A percentile compares a stretch with the other conserved stretches of the same genome.
Evolutionary conservation across 768 basidiomycete species (phyloP).

Genomic region (Serpula lacrymans): DNA sequence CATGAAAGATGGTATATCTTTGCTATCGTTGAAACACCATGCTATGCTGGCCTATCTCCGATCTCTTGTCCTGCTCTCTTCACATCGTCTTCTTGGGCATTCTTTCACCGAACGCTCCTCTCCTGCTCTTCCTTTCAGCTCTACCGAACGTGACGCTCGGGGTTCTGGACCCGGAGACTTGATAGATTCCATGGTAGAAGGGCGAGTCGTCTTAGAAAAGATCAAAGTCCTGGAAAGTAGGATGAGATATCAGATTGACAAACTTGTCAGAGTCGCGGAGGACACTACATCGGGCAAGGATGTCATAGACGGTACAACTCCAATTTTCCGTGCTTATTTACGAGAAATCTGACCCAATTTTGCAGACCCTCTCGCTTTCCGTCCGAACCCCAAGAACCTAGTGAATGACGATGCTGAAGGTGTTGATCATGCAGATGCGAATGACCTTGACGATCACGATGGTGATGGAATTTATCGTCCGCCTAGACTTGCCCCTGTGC

Average conservation of each 20-base stretch:
- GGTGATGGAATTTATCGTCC: constrained; percentile 71
- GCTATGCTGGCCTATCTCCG: constrained; percentile 83
- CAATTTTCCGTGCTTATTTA: background rate
- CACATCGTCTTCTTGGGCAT: constrained; percentile 69
- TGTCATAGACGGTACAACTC: constrained; percentile 55
- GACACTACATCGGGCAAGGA: constrained; percentile 44
- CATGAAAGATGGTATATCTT: constrained; percentile 79
- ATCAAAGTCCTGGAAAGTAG: constrained; percentile 77
- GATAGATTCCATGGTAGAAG: constrained; percentile 76
- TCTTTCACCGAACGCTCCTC: constrained; percentile 50
- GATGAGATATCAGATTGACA: constrained; percentile 95
- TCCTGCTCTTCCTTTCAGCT: constrained; percentile 50
- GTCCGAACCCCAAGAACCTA: constrained; percentile 82
- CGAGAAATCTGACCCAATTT: background rate
- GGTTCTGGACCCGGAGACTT: constrained; percentile 68
- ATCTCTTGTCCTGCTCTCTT: constrained; percentile 68
- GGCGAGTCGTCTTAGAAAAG: constrained; percentile 85
- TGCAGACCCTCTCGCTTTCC: constrained; percentile 87
- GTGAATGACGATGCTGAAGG: constrained; percentile 38
- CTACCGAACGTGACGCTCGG: constrained; percentile 46
- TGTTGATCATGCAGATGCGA: constrained; percentile 13
- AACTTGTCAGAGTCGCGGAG: constrained; percentile 76
- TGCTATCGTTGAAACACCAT: constrained; percentile 86
- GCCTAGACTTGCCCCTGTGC: constrained; percentile 85
- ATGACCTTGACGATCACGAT: constrained; percentile 10